A percentile compares a stretch with the other conserved stretches of the same genome.
phyloP scores from a whole-genome alignment of 257 asterid genomes.

The Solanum ossicruentum region DNA sequence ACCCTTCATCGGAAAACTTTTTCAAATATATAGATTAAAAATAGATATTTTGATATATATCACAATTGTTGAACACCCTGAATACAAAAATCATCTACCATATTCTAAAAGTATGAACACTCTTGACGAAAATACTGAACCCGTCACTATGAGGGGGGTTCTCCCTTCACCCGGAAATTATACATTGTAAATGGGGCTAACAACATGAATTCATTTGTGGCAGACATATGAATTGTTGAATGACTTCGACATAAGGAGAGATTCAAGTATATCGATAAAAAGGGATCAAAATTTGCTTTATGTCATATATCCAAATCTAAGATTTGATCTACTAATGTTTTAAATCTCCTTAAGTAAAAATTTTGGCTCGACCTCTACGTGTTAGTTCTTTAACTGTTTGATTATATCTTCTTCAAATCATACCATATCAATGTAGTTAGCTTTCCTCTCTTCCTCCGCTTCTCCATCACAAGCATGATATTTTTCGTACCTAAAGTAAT shows the following conservation, averaged over 20 bases:
- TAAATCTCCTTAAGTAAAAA: background rate
- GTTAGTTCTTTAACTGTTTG: background rate
- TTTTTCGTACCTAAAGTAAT: conserved; percentile 1
- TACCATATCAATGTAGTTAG: conserved; percentile 11
- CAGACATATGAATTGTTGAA: background rate
- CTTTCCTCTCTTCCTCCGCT: conserved; percentile 8
- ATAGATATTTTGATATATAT: no score
- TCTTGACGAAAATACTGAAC: no score
- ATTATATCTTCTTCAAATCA: background rate
- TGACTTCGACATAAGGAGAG: background rate
- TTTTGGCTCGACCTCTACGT: background rate
- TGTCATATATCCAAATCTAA: background rate
- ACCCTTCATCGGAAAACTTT: no score
- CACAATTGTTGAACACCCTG: no score
- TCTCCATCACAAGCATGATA: conserved; percentile 2
- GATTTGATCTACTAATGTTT: background rate
- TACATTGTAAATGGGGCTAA: background rate
- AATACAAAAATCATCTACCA: no score
- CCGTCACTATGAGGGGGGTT: background rate
- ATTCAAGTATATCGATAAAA: background rate
- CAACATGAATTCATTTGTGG: background rate
- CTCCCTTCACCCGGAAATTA: background rate
- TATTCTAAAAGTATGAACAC: no score
- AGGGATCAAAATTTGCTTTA: background rate
- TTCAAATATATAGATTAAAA: no score